A percentile compares a stretch with the other conserved stretches of the same genome.
phyloP scores from a whole-genome alignment of 306 rosid species.

The Cicer judaicum region DNA sequence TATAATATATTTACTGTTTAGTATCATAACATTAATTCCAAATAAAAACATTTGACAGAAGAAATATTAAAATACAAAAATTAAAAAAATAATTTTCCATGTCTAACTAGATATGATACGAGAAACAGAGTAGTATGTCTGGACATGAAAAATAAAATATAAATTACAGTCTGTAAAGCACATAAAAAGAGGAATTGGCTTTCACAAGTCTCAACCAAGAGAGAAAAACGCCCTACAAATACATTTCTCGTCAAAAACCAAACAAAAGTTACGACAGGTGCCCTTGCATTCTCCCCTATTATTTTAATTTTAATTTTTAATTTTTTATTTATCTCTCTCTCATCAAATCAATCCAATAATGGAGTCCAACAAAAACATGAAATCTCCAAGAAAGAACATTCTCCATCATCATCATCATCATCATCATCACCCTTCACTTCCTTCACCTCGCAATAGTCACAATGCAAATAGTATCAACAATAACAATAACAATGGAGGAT shows the following conservation, averaged over 20 bases:
- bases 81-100: not conserved
- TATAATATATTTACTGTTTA: not conserved
- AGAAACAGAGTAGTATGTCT: not conserved
- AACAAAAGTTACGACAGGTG: slow-evolving; percentile 37
- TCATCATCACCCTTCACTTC: slow-evolving; percentile 27
- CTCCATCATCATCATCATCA: too few species aligned
- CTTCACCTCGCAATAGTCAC: slow-evolving; percentile 46
- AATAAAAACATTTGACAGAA: not conserved
- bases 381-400: slow-evolving; percentile 44
- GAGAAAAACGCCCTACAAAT: slow-evolving; percentile 41
- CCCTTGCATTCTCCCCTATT: not conserved
- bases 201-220: slow-evolving; percentile 4
- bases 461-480: slow-evolving; percentile 46
- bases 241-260: slow-evolving; percentile 72
- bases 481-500: slow-evolving; percentile 16
- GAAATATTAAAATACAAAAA: not conserved
- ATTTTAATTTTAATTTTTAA: not conserved
- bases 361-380: slow-evolving; percentile 48
- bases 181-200: slow-evolving; percentile 38
- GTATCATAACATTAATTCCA: not conserved
- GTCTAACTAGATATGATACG: not conserved
- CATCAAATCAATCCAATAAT: slow-evolving; percentile 43
- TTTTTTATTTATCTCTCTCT: not conserved
- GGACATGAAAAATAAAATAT: not conserved
- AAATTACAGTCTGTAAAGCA: slow-evolving; percentile 37